Conservation (phyloP, 192 early-diverging fungal genomes). For the Entomortierella beljakovae region DNA sequence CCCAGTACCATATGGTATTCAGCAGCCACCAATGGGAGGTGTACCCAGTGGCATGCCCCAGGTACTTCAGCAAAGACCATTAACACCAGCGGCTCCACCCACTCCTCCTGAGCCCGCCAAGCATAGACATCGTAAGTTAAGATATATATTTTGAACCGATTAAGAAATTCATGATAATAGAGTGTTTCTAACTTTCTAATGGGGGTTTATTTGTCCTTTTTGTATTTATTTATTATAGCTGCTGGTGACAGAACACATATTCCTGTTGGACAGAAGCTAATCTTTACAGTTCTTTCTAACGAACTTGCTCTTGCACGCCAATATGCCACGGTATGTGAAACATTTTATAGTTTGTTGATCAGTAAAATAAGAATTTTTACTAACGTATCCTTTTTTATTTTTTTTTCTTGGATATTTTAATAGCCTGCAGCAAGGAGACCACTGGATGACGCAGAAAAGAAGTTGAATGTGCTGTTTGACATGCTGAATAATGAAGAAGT, state of each 20-base stretch:
- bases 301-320: slow-evolving; percentile 67
- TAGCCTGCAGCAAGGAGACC: slow-evolving; percentile 79
- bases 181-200: background rate
- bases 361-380: background rate
- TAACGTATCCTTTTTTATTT: background rate
- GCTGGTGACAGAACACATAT: slow-evolving; percentile 88
- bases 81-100: slow-evolving; percentile 57
- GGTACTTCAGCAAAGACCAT: slow-evolving; percentile 47
- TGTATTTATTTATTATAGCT: slow-evolving; percentile 56
- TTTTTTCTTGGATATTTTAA: background rate
- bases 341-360: background rate
- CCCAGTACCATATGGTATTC: slow-evolving; percentile 29
- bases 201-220: background rate
- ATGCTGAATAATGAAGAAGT: slow-evolving; percentile 86
- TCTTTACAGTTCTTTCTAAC: slow-evolving; percentile 64
- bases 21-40: slow-evolving; percentile 38
- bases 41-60: slow-evolving; percentile 39
- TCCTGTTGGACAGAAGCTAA: slow-evolving; percentile 74
- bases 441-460: slow-evolving; percentile 88
- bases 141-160: background rate
- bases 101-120: slow-evolving; percentile 61
- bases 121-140: slow-evolving; percentile 66
- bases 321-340: slow-evolving; percentile 50
- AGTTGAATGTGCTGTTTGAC: slow-evolving; percentile 85
- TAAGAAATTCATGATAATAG: background rate